Percentiles rank a stretch among this genome's conserved stretches.
These are phyloP conservation scores for Phytophthora vignae DNA, from an alignment of 352 stramenopile genomes.

Conservation along the genomic window DNA sequence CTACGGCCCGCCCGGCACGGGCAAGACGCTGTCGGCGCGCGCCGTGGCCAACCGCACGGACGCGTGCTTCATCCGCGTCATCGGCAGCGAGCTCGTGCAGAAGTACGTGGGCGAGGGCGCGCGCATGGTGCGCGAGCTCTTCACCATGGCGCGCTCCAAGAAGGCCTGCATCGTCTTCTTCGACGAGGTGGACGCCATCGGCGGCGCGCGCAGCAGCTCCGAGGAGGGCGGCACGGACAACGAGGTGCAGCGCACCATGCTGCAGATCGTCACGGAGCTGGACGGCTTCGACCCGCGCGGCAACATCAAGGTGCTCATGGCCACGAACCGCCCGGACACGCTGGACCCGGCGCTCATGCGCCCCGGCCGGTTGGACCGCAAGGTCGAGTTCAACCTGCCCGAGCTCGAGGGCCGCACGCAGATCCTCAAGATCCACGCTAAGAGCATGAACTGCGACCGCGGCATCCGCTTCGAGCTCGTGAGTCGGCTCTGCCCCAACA, in stretches of 20 bases:
- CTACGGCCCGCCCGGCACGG: slow-evolving; percentile 97
- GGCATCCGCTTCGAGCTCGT: slow-evolving; percentile 99
- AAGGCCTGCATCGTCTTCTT: slow-evolving; percentile 99
- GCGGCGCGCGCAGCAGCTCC: slow-evolving; percentile 87
- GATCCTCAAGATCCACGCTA: slow-evolving; percentile 99
- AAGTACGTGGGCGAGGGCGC: slow-evolving; percentile 99
- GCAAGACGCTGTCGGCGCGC: slow-evolving; percentile 97
- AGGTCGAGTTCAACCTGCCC: slow-evolving; percentile 99
- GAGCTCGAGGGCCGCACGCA: slow-evolving; percentile 98
- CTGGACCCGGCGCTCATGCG: slow-evolving; percentile 47
- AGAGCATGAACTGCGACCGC: slow-evolving; percentile 99
- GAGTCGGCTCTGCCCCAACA: slow-evolving; percentile 98
- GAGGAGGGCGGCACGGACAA: slow-evolving; percentile 97
- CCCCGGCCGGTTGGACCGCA: slow-evolving; percentile 96
- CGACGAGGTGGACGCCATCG: slow-evolving; percentile 99
- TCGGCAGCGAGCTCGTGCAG: slow-evolving; percentile 99
- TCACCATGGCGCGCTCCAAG: slow-evolving; percentile 99
- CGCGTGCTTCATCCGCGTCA: slow-evolving; percentile 99
- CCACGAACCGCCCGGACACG: slow-evolving; percentile 45
- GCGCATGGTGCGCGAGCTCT: slow-evolving; percentile 99
- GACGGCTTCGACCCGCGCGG: slow-evolving; percentile 99
- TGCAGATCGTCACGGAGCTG: slow-evolving; percentile 99
- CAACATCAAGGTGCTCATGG: slow-evolving; percentile 98
- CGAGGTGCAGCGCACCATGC: slow-evolving; percentile 99
- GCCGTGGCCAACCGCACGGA: slow-evolving; percentile 99